Base-by-base conservation (phyloP, 495 filamentous ascomycete species). In the Annulohypoxylon nitens region DNA sequence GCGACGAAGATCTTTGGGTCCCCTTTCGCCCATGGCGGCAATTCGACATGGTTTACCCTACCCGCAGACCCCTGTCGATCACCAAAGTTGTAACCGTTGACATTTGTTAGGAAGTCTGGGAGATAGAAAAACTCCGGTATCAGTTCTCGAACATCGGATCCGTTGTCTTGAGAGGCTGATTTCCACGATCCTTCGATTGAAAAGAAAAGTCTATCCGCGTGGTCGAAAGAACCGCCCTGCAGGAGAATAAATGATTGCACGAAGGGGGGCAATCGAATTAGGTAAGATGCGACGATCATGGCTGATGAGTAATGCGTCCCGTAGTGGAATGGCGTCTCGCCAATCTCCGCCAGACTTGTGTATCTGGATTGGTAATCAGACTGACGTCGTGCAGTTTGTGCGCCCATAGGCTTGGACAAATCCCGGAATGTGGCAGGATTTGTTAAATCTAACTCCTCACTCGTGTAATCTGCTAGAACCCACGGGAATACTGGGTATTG, bases 401-500 rank as follows among this genome's bases (percentile, higher is more conserved):
- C 94, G 11, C 97, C 97, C 93, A 99, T 98, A 0, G 96, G 96
- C 76, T 95, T 98, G 0, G 94, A 93, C 34, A 99, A 81, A 78
- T 99, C 95, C 67, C 96, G 88, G 82, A 97, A 99, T 14, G 89
- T 92, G 26, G 89, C 87, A 3, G 94, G 93, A 75, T 98, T 88
- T 51, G 88, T 88, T 37, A 99, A 82, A 74, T 98, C 93, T 33
- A 99, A 85, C 71, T 98, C 93, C n/a, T 97, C 92, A 78, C 95
- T 97, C 4, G 93, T 96, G 80, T 98, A 98, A 77, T 99, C 95
- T 4, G 95, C 93, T 26, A 99, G 81, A 12, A 99, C 90, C 96
- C 96, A 99, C 10, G 96, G 96, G 75, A 99, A 99, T 20, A 99
- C 96, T 0, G 96, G 96, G 75, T 99, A 99, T 71, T 98, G 97